Evolutionary conservation across 2,329 filamentous ascomycete species (phyloP), one percentile per base, ranked within the genome.

Genomic region (Rhytidhysteron rufulum): DNA sequence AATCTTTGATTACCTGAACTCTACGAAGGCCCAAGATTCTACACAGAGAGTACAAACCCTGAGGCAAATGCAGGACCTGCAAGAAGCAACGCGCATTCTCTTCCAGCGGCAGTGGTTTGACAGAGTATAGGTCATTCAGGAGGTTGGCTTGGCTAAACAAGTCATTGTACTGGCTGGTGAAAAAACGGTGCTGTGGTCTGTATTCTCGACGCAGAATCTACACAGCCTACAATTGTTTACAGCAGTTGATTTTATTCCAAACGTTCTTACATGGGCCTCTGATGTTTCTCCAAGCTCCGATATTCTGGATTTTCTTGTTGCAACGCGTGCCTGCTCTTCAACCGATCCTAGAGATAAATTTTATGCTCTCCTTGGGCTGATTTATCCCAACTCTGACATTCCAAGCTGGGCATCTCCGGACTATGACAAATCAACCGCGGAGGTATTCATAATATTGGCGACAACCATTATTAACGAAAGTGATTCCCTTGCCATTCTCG

Each of bases 91-190:
- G 2, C 27, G 44, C 1, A 53, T 63, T 39, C 51, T 54, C 66
- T 34, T 44, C 7, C 49, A 54, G 0, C 34, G 69, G 3, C 44
- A 22, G 22, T 36, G 34, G 34, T 36, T 36, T 15, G 19, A 36
- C 9, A 22, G 34, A 9, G 18, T 65, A 0, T 70, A 67, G 68
- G 62, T 70, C 5, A 54, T 70, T 0, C 68, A 70, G 43, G 68
- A 69, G 47, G 58, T 70, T 5, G 56, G 58, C 1, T 52, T 65
- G 25, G 65, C 66, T 0, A 47, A 45, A 27, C 38, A 46, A 3
- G 61, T 59, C 5, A 55, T 43, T 7, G 48, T 71, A 1, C 58
- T 61, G 31, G 68, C 67, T 44, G 67, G 67, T 2, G 30, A 39
- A 1, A 54, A 64, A 3, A 36, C 39, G 3, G 57, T 69, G 5